These are phyloP conservation scores for Botryotinia convoluta DNA, from an alignment of 2,329 filamentous ascomycete species.

Conservation along the genomic window DNA sequence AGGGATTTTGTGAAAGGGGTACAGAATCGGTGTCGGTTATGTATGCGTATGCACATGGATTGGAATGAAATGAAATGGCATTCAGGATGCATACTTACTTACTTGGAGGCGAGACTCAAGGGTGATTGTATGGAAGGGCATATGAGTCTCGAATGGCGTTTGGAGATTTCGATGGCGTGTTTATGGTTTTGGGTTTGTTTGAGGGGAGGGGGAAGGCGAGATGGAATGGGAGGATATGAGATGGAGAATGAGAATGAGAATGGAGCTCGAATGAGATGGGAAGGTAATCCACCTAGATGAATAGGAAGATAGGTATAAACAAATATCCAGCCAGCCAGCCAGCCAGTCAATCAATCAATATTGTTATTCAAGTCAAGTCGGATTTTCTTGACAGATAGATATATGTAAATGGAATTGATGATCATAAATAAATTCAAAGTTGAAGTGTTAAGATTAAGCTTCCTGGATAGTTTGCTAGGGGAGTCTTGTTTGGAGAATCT, in stretches of 20 bases:
- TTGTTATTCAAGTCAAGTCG: background rate
- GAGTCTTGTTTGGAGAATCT: no score
- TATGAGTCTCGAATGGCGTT: background rate
- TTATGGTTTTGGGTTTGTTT: background rate
- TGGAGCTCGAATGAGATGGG: background rate
- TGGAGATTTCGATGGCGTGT: background rate
- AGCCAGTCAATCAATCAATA: background rate
- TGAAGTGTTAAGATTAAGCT: background rate
- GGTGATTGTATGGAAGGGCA: background rate
- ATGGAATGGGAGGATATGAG: no score
- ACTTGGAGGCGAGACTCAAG: background rate
- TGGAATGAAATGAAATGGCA: background rate
- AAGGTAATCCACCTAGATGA: background rate
- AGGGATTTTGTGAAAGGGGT: background rate
- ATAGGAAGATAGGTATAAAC: background rate
- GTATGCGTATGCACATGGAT: background rate
- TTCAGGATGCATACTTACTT: background rate
- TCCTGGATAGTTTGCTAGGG: background rate
- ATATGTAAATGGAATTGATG: accelerated
- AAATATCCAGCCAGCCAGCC: background rate
- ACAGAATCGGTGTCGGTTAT: background rate
- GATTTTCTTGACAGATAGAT: background rate
- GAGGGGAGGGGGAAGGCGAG: background rate
- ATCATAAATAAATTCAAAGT: accelerated
- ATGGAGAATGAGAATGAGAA: background rate